phyloP scores from a whole-genome alignment of 768 basidiomycete species.

The Kwoniella sp. region DNA sequence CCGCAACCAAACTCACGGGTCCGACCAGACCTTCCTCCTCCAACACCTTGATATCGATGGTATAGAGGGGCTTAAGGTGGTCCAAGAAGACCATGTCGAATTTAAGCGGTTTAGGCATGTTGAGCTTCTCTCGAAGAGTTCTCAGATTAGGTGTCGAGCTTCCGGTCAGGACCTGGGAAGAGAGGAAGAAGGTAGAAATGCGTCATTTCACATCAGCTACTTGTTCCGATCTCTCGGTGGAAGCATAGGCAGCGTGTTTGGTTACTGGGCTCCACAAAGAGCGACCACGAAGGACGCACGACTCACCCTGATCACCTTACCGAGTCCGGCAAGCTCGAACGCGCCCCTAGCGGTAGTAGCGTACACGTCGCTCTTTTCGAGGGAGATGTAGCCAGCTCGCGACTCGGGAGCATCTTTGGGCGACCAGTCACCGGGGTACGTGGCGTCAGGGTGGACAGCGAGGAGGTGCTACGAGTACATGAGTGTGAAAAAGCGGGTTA shows the following conservation, averaged over 20 bases:
- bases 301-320: slow-evolving; percentile 49
- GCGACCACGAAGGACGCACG: neutral
- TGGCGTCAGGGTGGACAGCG: slow-evolving; percentile 33
- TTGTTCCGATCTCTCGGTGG: too few species aligned
- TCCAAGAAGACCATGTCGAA: slow-evolving; percentile 56
- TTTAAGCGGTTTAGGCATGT: slow-evolving; percentile 39
- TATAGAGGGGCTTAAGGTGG: slow-evolving; percentile 54
- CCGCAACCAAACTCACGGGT: slow-evolving; percentile 35
- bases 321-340: slow-evolving; percentile 47
- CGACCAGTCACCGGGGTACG: slow-evolving; percentile 47
- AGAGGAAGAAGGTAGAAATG: neutral
- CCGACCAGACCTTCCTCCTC: slow-evolving; percentile 53
- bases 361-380: slow-evolving; percentile 52
- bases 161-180: slow-evolving; percentile 44
- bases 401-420: slow-evolving; percentile 23
- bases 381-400: slow-evolving; percentile 51
- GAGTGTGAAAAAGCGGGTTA: too few species aligned
- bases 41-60: slow-evolving; percentile 52
- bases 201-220: neutral
- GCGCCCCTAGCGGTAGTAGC: slow-evolving; percentile 46
- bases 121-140: slow-evolving; percentile 44
- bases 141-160: slow-evolving; percentile 42
- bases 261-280: neutral
- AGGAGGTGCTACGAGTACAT: slow-evolving; percentile 39
- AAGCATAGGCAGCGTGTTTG: too few species aligned